Percentiles rank a stretch among this genome's conserved stretches.
Evolutionary conservation across 192 early-diverging fungal species (phyloP).

Genomic region (Gamsiella multidivaricata): DNA sequence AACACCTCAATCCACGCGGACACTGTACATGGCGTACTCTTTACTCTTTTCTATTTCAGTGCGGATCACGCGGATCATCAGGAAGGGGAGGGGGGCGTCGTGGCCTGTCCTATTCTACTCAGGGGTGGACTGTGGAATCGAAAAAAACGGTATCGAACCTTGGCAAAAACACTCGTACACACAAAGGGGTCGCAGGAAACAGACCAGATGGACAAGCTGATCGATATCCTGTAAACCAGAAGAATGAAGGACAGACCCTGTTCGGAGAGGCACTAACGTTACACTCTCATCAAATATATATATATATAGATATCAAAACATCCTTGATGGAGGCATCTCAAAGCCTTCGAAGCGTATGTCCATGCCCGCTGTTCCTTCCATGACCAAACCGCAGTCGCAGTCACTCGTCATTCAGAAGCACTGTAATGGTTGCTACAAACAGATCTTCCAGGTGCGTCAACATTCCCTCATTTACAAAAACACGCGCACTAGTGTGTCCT

Average conservation of each 20-base stretch:
- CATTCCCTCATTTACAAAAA: not conserved
- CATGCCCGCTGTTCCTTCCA: slow-evolving; percentile 20
- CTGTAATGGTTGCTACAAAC: slow-evolving; percentile 32
- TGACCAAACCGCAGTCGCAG: slow-evolving; percentile 22
- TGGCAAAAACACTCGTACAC: too few species aligned
- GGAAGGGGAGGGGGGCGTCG: too few species aligned
- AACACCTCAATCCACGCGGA: not conserved
- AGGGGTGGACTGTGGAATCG: not conserved
- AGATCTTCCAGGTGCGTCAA: slow-evolving; percentile 27
- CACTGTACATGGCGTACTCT: not conserved
- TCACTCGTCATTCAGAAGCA: slow-evolving; percentile 46
- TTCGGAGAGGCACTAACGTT: not conserved
- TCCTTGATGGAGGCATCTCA: slow-evolving; percentile 48
- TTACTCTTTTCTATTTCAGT: not conserved
- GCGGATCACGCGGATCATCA: not conserved
- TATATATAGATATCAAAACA: slow-evolving; percentile 50
- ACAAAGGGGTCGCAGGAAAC: too few species aligned
- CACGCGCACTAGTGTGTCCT: not conserved
- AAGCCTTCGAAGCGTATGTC: slow-evolving; percentile 53
- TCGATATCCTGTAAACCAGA: not conserved
- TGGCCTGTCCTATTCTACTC: too few species aligned
- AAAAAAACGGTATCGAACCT: not conserved
- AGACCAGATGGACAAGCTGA: too few species aligned
- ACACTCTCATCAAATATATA: not conserved
- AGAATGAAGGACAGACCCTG: not conserved